These are phyloP conservation scores for Pseudocercospora vitis DNA, from an alignment of 2,329 filamentous ascomycete genomes.

Conservation along the genomic window DNA sequence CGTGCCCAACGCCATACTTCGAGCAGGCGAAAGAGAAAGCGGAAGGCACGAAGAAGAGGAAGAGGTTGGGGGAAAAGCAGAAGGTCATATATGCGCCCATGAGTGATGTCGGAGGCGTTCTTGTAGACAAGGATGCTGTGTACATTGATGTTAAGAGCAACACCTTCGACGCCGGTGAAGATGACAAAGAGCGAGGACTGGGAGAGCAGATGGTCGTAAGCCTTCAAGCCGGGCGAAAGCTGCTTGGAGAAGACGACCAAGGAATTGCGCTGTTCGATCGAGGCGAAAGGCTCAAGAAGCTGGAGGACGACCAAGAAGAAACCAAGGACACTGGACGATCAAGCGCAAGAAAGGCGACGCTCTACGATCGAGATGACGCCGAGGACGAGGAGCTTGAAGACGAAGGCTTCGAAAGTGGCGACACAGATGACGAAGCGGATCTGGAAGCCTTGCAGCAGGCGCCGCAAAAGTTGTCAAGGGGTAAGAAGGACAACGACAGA, in stretches of 20 bases:
- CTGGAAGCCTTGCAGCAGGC: slow-evolving; percentile 39
- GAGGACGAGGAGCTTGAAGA: slow-evolving; percentile 53
- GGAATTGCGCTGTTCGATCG: slow-evolving; percentile 84
- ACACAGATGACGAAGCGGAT: slow-evolving; percentile 58
- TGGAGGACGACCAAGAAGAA: slow-evolving; percentile 54
- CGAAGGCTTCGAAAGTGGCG: slow-evolving; percentile 49
- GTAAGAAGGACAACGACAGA: slow-evolving; percentile 47
- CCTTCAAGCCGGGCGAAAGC: slow-evolving; percentile 75
- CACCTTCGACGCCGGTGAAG: slow-evolving; percentile 68
- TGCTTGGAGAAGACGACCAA: slow-evolving; percentile 78
- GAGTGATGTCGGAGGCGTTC: slow-evolving; percentile 93
- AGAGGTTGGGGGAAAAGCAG: slow-evolving; percentile 90
- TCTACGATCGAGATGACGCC: slow-evolving; percentile 51
- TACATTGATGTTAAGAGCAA: slow-evolving; percentile 75
- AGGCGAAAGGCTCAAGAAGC: slow-evolving; percentile 65
- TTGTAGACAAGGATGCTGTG: slow-evolving; percentile 95
- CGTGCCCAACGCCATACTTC: slow-evolving; percentile 90
- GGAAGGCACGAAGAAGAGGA: slow-evolving; percentile 75
- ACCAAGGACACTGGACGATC: slow-evolving; percentile 33
- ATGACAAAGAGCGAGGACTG: slow-evolving; percentile 73
- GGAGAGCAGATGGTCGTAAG: slow-evolving; percentile 93
- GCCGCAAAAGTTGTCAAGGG: slow-evolving; percentile 55
- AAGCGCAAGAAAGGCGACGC: slow-evolving; percentile 52
- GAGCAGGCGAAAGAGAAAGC: slow-evolving; percentile 83
- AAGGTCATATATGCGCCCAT: slow-evolving; percentile 95